phyloP scores from a whole-genome alignment of 495 filamentous ascomycete genomes.

The Tuber magnatum region DNA sequence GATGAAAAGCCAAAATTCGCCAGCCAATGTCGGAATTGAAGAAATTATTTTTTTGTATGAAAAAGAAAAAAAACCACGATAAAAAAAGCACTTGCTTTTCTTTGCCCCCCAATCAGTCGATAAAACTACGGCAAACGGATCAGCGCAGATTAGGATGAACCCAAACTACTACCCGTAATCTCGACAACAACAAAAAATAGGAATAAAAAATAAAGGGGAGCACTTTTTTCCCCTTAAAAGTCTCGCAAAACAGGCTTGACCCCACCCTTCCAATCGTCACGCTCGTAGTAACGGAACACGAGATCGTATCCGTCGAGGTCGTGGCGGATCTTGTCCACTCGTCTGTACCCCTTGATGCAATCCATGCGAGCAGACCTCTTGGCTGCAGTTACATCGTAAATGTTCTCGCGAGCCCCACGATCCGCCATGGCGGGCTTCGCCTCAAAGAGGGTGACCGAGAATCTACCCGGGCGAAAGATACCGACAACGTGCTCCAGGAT shows the following conservation, averaged over 20 bases:
- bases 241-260: conserved; percentile 35
- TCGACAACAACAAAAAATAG: background rate
- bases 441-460: conserved; percentile 96
- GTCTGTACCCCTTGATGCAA: conserved; percentile 73
- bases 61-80: background rate
- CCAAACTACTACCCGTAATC: background rate
- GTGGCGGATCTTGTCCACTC: conserved; percentile 92
- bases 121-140: background rate
- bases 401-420: conserved; percentile 37
- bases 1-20: background rate
- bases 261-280: conserved; percentile 70
- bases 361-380: conserved; percentile 66
- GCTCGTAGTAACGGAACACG: conserved; percentile 93
- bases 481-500: conserved; percentile 86
- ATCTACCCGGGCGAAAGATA: conserved; percentile 93
- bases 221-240: conserved; percentile 12
- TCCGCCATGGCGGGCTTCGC: conserved; percentile 58
- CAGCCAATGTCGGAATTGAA: background rate
- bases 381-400: conserved; percentile 38
- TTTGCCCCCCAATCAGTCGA: background rate
- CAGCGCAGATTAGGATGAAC: background rate
- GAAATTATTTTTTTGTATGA: background rate
- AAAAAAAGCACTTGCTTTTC: background rate
- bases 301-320: conserved; percentile 97
- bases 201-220: background rate